A percentile compares a stretch with the other conserved stretches of the same genome.
These are phyloP conservation scores for Calonectria honghensis DNA, from an alignment of 2,329 filamentous ascomycete species.

Conservation along the genomic window DNA sequence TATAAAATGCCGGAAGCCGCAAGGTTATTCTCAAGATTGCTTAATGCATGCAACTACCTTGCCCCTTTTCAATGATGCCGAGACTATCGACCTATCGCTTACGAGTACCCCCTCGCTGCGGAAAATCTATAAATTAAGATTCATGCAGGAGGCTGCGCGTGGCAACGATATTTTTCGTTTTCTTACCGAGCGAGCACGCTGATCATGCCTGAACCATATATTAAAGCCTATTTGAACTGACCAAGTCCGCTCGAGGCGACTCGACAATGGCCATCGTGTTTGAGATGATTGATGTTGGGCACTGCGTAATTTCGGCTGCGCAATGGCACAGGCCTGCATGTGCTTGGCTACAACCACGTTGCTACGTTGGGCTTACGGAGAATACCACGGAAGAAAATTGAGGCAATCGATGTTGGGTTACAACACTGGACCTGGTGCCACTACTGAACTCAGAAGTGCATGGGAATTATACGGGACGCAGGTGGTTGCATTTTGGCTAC, in stretches of 20 bases:
- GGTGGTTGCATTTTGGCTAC: background rate
- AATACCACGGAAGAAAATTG: background rate
- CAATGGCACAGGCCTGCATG: background rate
- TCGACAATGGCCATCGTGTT: background rate
- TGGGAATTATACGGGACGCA: background rate
- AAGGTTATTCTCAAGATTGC: slow-evolving; percentile 6
- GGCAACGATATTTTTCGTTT: background rate
- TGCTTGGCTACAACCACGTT: background rate
- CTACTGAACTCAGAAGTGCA: background rate
- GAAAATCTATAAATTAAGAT: background rate
- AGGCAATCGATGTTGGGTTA: background rate
- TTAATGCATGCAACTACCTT: background rate
- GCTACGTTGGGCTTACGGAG: background rate
- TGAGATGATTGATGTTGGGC: background rate
- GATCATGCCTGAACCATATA: background rate
- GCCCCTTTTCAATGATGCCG: background rate
- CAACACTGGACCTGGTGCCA: background rate
- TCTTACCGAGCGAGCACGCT: background rate
- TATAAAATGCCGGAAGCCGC: background rate
- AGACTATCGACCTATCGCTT: background rate
- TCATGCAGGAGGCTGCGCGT: background rate
- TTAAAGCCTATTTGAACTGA: background rate
- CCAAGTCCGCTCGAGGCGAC: background rate
- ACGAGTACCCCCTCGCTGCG: background rate
- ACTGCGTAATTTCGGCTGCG: background rate